phyloP scores from a whole-genome alignment of 257 asterid genomes.

The Oldenlandia corymbosa region DNA sequence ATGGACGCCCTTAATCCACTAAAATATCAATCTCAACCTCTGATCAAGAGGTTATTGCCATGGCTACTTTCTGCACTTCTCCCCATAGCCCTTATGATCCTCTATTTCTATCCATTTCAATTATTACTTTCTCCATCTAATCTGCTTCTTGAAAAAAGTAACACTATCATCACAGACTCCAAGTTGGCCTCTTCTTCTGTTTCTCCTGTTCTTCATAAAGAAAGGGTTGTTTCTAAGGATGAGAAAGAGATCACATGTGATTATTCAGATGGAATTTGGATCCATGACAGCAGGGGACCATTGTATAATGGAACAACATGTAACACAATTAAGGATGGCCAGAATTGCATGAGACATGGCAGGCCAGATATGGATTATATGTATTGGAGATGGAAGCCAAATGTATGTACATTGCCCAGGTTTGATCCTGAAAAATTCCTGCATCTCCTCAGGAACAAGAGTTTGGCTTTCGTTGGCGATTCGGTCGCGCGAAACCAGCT shows the following conservation, averaged over 20 bases:
- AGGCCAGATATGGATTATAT: constrained; percentile 62
- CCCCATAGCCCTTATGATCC: constrained; percentile 36
- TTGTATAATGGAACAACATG: constrained; percentile 67
- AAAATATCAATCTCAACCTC: constrained; percentile 12
- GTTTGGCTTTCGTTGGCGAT: constrained; percentile 81
- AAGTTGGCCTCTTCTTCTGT: constrained; percentile 13
- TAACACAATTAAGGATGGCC: constrained; percentile 55
- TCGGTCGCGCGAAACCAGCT: constrained; percentile 80
- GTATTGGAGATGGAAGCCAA: constrained; percentile 70
- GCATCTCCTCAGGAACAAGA: constrained; percentile 38
- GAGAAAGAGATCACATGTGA: constrained; percentile 38
- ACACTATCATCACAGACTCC: too few relatives aligned
- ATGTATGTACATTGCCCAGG: constrained; percentile 49
- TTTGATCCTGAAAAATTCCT: constrained; percentile 60
- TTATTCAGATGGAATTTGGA: constrained; percentile 62
- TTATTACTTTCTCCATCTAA: constrained; percentile 22
- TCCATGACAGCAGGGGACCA: constrained; percentile 32
- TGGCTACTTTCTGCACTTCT: constrained; percentile 34
- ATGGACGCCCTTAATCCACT: constrained; percentile 42
- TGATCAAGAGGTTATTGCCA: constrained; percentile 24
- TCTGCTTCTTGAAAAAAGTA: constrained; percentile 15
- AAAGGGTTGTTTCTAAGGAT: background rate
- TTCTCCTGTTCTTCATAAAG: constrained; percentile 25
- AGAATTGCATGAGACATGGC: constrained; percentile 60
- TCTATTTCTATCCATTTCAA: constrained; percentile 28